Percentiles rank a stretch among this genome's conserved stretches.
Conservation (phyloP, 441 rosid genomes). For the Populus tomentosa region DNA sequence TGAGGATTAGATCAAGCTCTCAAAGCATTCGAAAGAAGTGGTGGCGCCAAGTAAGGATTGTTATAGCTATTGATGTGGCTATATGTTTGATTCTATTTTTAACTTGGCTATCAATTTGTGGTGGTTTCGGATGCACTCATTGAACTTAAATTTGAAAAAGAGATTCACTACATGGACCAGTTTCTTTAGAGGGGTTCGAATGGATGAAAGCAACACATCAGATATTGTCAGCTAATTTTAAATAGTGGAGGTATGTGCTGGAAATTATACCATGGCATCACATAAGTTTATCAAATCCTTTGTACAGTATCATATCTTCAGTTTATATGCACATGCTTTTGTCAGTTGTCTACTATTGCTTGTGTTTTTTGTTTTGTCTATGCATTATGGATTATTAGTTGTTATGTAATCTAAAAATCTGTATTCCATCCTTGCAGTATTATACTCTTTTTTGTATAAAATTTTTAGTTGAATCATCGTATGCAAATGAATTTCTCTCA, state of each 20-base stretch:
- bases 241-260: slow-evolving; percentile 1
- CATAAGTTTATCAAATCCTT: background rate
- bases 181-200: background rate
- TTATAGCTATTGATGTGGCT: slow-evolving; percentile 71
- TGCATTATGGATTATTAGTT: background rate
- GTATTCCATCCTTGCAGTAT: background rate
- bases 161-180: background rate
- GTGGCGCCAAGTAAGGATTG: slow-evolving; percentile 61
- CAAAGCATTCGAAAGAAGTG: no score
- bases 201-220: background rate
- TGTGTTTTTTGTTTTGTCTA: background rate
- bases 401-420: background rate
- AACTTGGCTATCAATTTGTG: slow-evolving; percentile 66
- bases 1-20: slow-evolving; percentile 56
- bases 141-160: slow-evolving; percentile 14
- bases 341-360: background rate
- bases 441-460: background rate
- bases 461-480: background rate
- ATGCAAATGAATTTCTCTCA: background rate
- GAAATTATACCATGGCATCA: background rate
- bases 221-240: background rate
- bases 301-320: background rate
- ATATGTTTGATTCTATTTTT: slow-evolving; percentile 54
- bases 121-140: slow-evolving; percentile 52
- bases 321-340: background rate